These are phyloP conservation scores for Flaveria sonorensis DNA, from an alignment of 129 eudicot genomes.

Conservation along the genomic window DNA sequence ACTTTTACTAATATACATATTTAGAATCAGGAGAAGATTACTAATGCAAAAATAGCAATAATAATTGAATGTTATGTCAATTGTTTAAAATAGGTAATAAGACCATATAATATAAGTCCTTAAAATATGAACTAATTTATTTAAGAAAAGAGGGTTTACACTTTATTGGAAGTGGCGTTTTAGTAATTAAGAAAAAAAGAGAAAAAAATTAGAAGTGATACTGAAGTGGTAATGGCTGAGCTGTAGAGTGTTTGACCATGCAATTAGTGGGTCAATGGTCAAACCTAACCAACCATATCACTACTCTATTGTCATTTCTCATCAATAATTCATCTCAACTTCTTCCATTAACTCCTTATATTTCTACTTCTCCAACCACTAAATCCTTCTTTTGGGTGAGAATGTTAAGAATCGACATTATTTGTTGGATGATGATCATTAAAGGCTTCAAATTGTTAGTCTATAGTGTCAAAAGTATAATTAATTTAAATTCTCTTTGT, in stretches of 20 bases:
- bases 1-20: too few species aligned
- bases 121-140: too few species aligned
- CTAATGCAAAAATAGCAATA: too few species aligned
- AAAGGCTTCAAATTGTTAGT: not conserved
- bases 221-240: constrained; percentile 38
- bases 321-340: constrained; percentile 32
- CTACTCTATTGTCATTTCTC: constrained; percentile 31
- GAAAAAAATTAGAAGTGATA: not conserved
- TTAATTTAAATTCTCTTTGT: too few species aligned
- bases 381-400: not conserved
- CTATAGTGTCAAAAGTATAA: not conserved
- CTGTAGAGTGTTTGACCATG: constrained; percentile 35
- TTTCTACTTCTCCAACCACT: not conserved
- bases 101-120: too few species aligned
- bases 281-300: constrained; percentile 35
- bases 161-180: too few species aligned
- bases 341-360: constrained; percentile 9
- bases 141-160: too few species aligned
- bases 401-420: not conserved
- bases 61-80: too few species aligned
- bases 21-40: too few species aligned
- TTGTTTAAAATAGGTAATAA: too few species aligned
- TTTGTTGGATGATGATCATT: not conserved
- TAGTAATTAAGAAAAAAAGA: not conserved
- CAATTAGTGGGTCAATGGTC: constrained; percentile 44